Evolutionary conservation across 1,284 basidiomycete genomes (phyloP), one percentile per base, ranked within the genome.

Genomic region (Coniferiporia weirii): DNA sequence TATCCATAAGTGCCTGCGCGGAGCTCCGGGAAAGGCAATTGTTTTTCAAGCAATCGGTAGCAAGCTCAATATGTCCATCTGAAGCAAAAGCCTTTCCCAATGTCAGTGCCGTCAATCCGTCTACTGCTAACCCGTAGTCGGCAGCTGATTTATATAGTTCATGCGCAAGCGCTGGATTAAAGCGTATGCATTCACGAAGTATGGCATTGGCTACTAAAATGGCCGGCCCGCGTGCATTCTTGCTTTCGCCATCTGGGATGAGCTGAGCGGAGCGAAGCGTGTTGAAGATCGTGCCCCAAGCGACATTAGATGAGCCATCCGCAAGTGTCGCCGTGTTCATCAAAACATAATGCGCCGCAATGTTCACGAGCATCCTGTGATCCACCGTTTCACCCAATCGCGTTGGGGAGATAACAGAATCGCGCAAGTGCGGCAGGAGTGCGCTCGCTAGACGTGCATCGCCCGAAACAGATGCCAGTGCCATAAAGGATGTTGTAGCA

Each of bases 401-500:
- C 3, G 60, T 51, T 20, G 50, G 51, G 43, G 36, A 58, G n/a
- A 58, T 55, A 13, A 61, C 36, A 13, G 56, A 34, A 17, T 61
- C 52, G 8, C 40, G 12, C 13, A 58, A 22, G 40, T 56, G 59
- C 2, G 60, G 64, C 34, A 61, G 57, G n/a, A 59, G 57, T 19
- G 56, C 45, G 10, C 43, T 55, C 20, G 53, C 50, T 13, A 61
- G 43, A 40, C 55, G 48, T 35, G 32, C 3, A 60, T 54, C 59
- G 12, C 48, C 22, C 1, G 55, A 56, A 6, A 51, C 63, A 15
- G 72, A 72, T 4, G 78, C 75, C 17, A 84, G 65, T 47, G 71
- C 75, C 46, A 85, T 66, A 66, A 85, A 82, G 2, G 77, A 72
- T 1, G 74, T 69, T 4, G 74, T 65, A 22, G 83, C 69, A 8